A percentile compares a stretch with the other conserved stretches of the same genome.
phyloP scores from a whole-genome alignment of 2,329 filamentous ascomycete species.

The Passalora sequoiae region DNA sequence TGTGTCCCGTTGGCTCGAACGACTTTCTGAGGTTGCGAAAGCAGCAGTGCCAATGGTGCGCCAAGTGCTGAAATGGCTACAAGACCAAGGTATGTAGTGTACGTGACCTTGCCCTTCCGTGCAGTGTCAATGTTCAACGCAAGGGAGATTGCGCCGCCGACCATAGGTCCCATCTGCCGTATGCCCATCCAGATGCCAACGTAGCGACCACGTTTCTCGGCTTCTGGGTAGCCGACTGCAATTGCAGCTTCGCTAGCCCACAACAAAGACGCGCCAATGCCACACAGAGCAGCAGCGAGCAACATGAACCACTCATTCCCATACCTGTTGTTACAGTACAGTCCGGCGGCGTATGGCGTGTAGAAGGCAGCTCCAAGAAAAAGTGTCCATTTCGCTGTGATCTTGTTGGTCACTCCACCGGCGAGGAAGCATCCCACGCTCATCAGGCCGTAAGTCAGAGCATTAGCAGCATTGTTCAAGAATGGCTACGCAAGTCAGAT shows the following conservation, averaged over 20 bases:
- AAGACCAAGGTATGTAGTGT: conserved; percentile 42
- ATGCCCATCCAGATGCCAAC: conserved; percentile 42
- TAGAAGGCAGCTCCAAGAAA: conserved; percentile 46
- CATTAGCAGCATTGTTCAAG: conserved; percentile 50
- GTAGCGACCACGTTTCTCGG: conserved; percentile 43
- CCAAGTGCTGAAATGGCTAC: conserved; percentile 37
- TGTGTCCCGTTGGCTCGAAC: conserved; percentile 38
- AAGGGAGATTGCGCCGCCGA: conserved; percentile 47
- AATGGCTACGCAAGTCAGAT: conserved; percentile 5
- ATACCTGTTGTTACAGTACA: conserved; percentile 48
- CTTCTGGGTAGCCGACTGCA: conserved; percentile 47
- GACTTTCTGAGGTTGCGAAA: conserved; percentile 39
- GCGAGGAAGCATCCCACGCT: conserved; percentile 46
- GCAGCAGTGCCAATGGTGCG: conserved; percentile 37
- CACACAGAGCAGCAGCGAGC: conserved; percentile 46
- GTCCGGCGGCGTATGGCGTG: conserved; percentile 44
- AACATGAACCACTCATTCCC: conserved; percentile 51
- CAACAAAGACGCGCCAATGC: conserved; percentile 47
- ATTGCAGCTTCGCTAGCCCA: conserved; percentile 50
- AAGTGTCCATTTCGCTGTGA: conserved; percentile 45
- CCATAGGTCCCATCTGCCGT: conserved; percentile 45
- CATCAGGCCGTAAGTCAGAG: conserved; percentile 47
- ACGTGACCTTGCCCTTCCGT: conserved; percentile 31
- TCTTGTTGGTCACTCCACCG: conserved; percentile 44
- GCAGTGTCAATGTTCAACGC: conserved; percentile 45